These are phyloP conservation scores for Halenospora varia DNA, from an alignment of 495 filamentous ascomycete species.

Conservation along the genomic window DNA sequence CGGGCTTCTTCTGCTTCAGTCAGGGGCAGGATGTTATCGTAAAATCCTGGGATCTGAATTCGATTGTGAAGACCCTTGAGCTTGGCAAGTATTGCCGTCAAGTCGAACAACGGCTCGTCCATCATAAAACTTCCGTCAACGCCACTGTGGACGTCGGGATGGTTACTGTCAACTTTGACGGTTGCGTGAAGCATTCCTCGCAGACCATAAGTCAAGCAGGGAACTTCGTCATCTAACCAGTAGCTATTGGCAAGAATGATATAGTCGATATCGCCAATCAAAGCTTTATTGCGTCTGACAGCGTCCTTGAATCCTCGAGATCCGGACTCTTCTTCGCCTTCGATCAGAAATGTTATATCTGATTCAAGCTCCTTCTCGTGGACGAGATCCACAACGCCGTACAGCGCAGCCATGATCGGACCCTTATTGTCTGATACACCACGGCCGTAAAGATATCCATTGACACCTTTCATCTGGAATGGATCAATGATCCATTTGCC, in stretches of 20 bases:
- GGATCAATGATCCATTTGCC: constrained; percentile 83
- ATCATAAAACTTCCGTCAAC: constrained; percentile 88
- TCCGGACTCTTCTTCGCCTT: constrained; percentile 95
- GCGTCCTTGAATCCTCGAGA: constrained; percentile 83
- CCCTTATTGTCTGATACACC: constrained; percentile 97
- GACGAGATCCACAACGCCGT: constrained; percentile 83
- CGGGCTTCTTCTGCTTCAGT: constrained; percentile 72
- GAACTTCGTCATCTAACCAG: constrained; percentile 94
- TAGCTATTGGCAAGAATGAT: constrained; percentile 95
- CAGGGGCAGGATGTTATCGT: constrained; percentile 73
- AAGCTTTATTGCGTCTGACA: constrained; percentile 69
- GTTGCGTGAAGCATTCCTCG: constrained; percentile 95
- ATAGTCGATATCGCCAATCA: constrained; percentile 88
- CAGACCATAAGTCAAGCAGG: constrained; percentile 91
- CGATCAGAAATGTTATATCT: constrained; percentile 89
- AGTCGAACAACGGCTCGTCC: constrained; percentile 85
- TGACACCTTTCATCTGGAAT: constrained; percentile 76
- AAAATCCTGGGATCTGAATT: constrained; percentile 70
- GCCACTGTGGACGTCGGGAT: constrained; percentile 89
- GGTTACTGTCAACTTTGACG: constrained; percentile 75
- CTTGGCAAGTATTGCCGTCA: constrained; percentile 73
- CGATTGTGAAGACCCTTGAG: constrained; percentile 67
- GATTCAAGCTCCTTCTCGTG: constrained; percentile 73
- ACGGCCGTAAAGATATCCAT: constrained; percentile 95
- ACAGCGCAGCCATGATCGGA: constrained; percentile 86